Evolutionary conservation across 257 asterid species (phyloP).

Genomic region (Cinchona pubescens): DNA sequence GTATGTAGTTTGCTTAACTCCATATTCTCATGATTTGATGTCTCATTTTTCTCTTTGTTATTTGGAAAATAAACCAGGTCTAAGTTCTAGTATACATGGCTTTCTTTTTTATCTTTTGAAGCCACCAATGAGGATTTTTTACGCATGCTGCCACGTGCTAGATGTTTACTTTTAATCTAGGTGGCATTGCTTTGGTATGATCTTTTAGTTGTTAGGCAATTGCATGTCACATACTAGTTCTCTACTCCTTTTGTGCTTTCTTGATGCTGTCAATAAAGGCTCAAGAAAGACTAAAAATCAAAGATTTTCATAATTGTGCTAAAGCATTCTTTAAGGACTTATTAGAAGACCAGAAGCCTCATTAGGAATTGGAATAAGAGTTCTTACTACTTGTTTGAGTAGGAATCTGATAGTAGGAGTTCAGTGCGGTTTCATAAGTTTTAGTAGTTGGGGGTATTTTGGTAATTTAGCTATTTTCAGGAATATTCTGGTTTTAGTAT

Average conservation of each 20-base stretch:
- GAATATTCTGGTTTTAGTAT: too few relatives aligned
- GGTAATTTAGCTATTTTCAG: too few relatives aligned
- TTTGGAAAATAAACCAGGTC: background rate
- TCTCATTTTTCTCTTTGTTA: background rate
- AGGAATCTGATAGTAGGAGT: too few relatives aligned
- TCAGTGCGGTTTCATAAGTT: too few relatives aligned
- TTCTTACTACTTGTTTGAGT: too few relatives aligned
- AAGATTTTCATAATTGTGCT: too few relatives aligned
- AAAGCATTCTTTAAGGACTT: too few relatives aligned
- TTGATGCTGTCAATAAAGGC: too few relatives aligned
- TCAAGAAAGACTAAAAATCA: too few relatives aligned
- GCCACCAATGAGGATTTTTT: background rate
- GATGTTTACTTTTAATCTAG: background rate
- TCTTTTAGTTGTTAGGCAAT: slow-evolving; percentile 3
- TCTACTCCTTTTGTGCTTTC: background rate
- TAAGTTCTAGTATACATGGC: background rate
- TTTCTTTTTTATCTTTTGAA: background rate
- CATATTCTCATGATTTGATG: background rate
- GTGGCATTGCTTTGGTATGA: background rate
- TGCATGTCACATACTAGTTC: background rate
- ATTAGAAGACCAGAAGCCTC: too few relatives aligned
- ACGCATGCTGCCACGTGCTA: background rate
- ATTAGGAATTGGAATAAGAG: too few relatives aligned
- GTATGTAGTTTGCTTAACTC: background rate
- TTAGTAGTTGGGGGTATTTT: too few relatives aligned